Base-by-base conservation (phyloP, 129 eudicot genomes). In the Helianthus tuberosus region DNA sequence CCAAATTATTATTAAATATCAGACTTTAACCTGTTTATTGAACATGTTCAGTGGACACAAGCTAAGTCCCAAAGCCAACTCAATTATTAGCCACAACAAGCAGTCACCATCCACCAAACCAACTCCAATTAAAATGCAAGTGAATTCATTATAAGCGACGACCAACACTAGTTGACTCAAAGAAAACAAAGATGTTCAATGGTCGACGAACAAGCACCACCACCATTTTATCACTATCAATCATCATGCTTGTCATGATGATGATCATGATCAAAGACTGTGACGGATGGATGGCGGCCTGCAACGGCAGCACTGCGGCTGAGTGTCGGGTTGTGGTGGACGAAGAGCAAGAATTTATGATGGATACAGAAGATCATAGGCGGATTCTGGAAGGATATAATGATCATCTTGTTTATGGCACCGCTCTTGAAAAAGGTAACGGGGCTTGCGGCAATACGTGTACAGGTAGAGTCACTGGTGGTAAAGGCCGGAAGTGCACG, bases 251-350 rank as follows among this genome's bases (percentile, higher is more conserved):
- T 5, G 39, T 64, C 8, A 36, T 43, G 51, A 41, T 12, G 29
- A 64, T 64, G 23, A 0, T n/a, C n/a, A n/a, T 20, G 51, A 16
- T 39, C 14, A n/a, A 38, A 15, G 32, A 39, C 8, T 64, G 69
- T 41, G 51, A 64, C 14, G 69, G 69, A 11, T 64, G 69, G 69
- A 64, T 38, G 69, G 25, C 51, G 51, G 32, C 69, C 46, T 64
- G 69, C 69, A 64, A 64, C 51, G 69, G 35, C 51, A 64, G n/a
- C 17, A 41, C 51, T 6, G 12, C 51, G 23, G 23, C 13, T 20
- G 51, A 64, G 14, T 64, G 69, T 10, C 32, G 3, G 23, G 14
- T 15, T 15, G 1, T 41, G 8, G 32, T 8, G 50, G 29, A 41
- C 7, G 51, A 64, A 64, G 69, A 39, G 25, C 27, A 53, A n/a